A percentile compares a stretch with the other conserved stretches of the same genome.
Evolutionary conservation across 2,329 filamentous ascomycete species (phyloP).

Genomic region (Tolypocladium endophyticum): DNA sequence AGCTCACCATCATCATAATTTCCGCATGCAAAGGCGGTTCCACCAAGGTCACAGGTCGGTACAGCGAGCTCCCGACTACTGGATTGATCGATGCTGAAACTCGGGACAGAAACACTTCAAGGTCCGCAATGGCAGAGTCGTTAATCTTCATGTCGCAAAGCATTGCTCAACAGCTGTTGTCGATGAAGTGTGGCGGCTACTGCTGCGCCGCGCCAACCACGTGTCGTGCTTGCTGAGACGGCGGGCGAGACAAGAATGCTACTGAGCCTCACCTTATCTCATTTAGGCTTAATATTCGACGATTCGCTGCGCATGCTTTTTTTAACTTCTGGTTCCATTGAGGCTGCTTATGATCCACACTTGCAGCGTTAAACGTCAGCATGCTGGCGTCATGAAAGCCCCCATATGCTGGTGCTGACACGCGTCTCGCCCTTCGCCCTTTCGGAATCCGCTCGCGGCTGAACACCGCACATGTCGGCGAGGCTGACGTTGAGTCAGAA

Average conservation of each 20-base stretch:
- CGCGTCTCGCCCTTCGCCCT: too few relatives aligned
- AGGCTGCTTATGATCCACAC: background rate
- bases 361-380: background rate
- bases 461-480: background rate
- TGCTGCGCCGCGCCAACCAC: background rate
- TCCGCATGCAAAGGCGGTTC: conserved; percentile 97
- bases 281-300: background rate
- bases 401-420: background rate
- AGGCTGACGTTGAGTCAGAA: background rate
- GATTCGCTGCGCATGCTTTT: background rate
- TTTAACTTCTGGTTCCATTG: background rate
- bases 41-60: conserved; percentile 83
- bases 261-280: background rate
- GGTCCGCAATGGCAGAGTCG: background rate
- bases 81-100: background rate
- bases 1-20: conserved; percentile 98
- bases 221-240: background rate
- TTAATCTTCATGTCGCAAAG: background rate
- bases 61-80: conserved; percentile 2
- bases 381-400: background rate
- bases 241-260: background rate
- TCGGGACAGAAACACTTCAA: background rate
- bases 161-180: background rate
- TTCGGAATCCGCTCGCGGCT: background rate
- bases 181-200: too few relatives aligned